Percentiles rank a stretch among this genome's conserved stretches.
phyloP scores from a whole-genome alignment of 2,329 filamentous ascomycete species.

The Fusarium chaquense region DNA sequence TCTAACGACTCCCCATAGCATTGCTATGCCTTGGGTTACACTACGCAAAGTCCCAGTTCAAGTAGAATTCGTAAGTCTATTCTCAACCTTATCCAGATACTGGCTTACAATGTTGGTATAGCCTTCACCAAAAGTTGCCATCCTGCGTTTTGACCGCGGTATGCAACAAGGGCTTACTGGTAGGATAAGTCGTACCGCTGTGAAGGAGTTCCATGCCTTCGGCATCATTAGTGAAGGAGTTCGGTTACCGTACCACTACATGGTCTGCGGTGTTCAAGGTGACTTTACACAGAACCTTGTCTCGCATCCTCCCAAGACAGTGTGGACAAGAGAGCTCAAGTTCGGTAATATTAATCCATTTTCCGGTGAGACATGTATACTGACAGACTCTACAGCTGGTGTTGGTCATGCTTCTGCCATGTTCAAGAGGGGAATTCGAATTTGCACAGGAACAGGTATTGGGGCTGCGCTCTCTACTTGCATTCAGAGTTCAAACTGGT shows the following conservation, averaged over 20 bases:
- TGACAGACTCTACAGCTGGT: not conserved
- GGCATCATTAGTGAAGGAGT: not conserved
- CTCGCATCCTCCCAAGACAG: not conserved
- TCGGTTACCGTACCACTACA: not conserved
- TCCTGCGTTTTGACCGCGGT: not conserved
- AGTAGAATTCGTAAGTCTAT: not conserved
- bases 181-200: not conserved
- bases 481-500: not conserved
- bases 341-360: not conserved
- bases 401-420: not conserved
- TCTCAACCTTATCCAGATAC: too few species aligned
- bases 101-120: not conserved
- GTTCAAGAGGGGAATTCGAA: not conserved
- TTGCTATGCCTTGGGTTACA: not conserved
- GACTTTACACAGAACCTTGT: not conserved
- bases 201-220: not conserved
- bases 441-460: not conserved
- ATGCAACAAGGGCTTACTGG: not conserved
- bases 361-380: too few species aligned
- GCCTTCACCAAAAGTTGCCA: not conserved
- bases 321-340: not conserved
- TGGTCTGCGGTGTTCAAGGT: not conserved
- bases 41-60: not conserved
- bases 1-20: too few species aligned
- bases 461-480: not conserved